Evolutionary conservation across 331 rosid species (phyloP), one percentile per base, ranked within the genome.

Genomic region (Dryas integrifolia): DNA sequence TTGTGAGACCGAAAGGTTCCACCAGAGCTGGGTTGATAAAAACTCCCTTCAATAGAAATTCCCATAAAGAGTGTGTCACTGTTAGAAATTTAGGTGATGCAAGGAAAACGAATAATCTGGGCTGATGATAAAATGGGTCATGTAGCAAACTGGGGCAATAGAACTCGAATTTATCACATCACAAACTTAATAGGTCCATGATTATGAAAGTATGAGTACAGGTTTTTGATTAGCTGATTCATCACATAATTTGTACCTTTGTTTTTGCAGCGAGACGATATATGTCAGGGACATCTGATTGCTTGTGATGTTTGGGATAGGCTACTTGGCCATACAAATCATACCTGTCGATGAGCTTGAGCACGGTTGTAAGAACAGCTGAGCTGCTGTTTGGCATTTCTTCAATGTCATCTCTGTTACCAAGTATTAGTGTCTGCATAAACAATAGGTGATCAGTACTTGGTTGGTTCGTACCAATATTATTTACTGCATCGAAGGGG

Each of bases 181-280:
- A 5, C 0, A 58, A 35, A 5, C 40, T 24, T 9, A 10, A 26
- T 40, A 58, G 15, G 44, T 35, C 44, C 30, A 13, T 58, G 64
- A 12, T 58, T 4, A 10, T 57, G 62, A 57, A 30, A 57, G 7
- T 30, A 30, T 30, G 35, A 30, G 35, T 30, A 30, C 3, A 30
- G 35, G 35, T 30, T 30, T 1, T 2, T 2, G 35, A 30, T 30
- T 30, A 30, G 35, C 62, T 5, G 11, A 14, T 2, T 50, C 56
- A 5, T 57, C 40, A 38, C 38, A 6, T 0, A 16, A 1, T 9
- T 9, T 13, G 51, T 73, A 85, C 89, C 89, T 83, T 86, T 43
- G 89, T 83, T 72, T 86, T 86, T 47, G 89, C 87, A 21, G 87
- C 89, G n/a, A 86, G 81, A 75, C 89, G 79, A 76, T 86, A 86